Evolutionary conservation across 805 yeast genomes (phyloP).

Genomic region (Saitoella complicata): DNA sequence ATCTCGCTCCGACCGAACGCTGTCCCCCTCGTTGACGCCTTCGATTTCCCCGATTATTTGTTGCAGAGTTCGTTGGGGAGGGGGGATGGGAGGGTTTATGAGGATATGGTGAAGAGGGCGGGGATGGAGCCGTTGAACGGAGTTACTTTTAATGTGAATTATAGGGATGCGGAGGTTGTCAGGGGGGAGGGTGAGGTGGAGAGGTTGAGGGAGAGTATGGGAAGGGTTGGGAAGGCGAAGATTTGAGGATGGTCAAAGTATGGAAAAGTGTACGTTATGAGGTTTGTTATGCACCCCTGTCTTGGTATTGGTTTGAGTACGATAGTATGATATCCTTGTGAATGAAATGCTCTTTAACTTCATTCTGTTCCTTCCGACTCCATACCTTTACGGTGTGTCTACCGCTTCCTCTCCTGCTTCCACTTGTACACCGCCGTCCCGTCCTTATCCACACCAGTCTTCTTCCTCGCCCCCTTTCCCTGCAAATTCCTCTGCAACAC

Average conservation of each 20-base stretch:
- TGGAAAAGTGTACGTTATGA: no score
- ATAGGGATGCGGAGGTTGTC: not conserved
- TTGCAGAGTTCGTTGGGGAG: conserved; percentile 3
- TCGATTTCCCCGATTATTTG: conserved; percentile 4
- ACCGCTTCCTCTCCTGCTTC: not conserved
- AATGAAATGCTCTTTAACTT: no score
- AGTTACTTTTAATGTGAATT: not conserved
- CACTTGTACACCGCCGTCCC: not conserved
- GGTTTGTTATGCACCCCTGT: no score
- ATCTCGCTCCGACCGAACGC: conserved; percentile 1
- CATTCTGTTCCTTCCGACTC: no score
- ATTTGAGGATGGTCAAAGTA: no score
- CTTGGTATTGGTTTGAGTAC: no score
- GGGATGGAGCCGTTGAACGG: not conserved
- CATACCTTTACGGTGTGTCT: no score
- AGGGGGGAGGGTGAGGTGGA: not conserved
- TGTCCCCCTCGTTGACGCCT: conserved; percentile 1
- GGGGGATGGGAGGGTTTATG: conserved; percentile 4
- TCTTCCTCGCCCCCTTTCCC: not conserved
- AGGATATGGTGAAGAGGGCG: not conserved
- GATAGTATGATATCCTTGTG: no score
- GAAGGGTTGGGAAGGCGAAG: no score
- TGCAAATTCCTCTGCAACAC: not conserved
- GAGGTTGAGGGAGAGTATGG: not conserved
- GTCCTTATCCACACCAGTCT: not conserved